Base-by-base conservation (phyloP, 2,329 filamentous ascomycete genomes). In the Neophaeococcomyces aloes region DNA sequence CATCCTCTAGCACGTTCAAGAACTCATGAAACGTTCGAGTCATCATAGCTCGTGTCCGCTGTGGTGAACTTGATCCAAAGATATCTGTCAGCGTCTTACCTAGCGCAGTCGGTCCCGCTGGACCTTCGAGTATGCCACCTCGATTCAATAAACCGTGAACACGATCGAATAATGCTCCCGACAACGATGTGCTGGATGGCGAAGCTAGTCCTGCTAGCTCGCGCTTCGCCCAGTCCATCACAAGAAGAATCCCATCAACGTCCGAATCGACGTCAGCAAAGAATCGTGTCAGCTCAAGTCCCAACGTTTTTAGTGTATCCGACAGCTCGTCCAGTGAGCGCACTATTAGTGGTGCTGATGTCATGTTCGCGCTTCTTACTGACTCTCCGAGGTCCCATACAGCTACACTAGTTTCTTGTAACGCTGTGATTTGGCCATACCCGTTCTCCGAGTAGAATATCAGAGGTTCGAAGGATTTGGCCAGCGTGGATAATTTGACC, bases 361-460 rank as follows among this genome's bases (percentile, higher is more conserved):
- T 87, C 83, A 95, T 88, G 60, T 94, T 94, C 47, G 86, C 88
- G 4, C 76, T 79, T 38, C 88, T 78, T 44, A 95, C 83, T 52
- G 83, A 93, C 70, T 95, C 89, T 46, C 86, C 83, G 4, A 96
- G 72, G 60, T 96, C 89, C 85, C 88, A 94, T 19, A 96, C 87
- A 1, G 89, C 89, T 25, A 94, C 81, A 33, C 87, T 86, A 0
- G 88, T 94, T 43, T 91, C 86, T 62, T 94, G 87, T 38, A 96
- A 69, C 51, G 93, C 86, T 46, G 82, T 80, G 31, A 94, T 86
- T 58, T 94, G 87, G 29, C 80, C 76, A 33, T 87, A 80, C 7
- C 87, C 87, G 59, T 88, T 83, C 58, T 95, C 87, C 0, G 87
- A 94, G 60, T 93, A 94, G 67, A 91, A 91, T 49, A 96, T 93